Percentiles rank a stretch among this genome's conserved stretches.
These are phyloP conservation scores for Gypsophila paniculata DNA, from an alignment of 179 eudicot genomes.

Conservation along the genomic window DNA sequence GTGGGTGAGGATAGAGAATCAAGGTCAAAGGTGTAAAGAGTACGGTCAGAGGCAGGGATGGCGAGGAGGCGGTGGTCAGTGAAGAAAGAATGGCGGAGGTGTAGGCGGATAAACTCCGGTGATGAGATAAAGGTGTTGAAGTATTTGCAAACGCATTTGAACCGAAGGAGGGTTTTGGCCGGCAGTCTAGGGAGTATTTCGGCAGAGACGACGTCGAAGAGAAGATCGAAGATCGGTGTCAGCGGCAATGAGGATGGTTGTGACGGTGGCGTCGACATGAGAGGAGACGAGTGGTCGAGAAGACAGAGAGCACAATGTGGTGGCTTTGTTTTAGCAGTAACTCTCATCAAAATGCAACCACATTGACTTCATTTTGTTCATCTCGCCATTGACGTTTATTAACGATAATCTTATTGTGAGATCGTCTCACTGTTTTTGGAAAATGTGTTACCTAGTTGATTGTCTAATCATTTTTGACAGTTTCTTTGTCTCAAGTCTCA, in stretches of 20 bases:
- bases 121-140: background rate
- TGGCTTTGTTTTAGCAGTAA: too few relatives aligned
- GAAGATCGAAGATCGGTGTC: background rate
- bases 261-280: background rate
- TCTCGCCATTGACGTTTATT: too few relatives aligned
- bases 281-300: too few relatives aligned
- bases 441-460: too few relatives aligned
- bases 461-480: too few relatives aligned
- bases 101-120: background rate
- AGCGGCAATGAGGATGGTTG: too few relatives aligned
- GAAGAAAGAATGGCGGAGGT: background rate
- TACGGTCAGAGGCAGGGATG: background rate
- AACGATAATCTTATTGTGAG: too few relatives aligned
- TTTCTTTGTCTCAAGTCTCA: too few relatives aligned
- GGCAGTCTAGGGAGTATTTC: slow-evolving; percentile 14
- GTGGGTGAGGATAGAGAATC: background rate
- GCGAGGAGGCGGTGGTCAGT: background rate
- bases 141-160: slow-evolving; percentile 8
- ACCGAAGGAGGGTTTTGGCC: background rate
- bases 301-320: too few relatives aligned
- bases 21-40: background rate
- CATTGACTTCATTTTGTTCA: too few relatives aligned
- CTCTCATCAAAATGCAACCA: too few relatives aligned
- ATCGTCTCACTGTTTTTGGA: too few relatives aligned
- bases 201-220: background rate